Evolutionary conservation across 352 stramenopile species (phyloP).

Genomic region (Pythium chondricola): DNA sequence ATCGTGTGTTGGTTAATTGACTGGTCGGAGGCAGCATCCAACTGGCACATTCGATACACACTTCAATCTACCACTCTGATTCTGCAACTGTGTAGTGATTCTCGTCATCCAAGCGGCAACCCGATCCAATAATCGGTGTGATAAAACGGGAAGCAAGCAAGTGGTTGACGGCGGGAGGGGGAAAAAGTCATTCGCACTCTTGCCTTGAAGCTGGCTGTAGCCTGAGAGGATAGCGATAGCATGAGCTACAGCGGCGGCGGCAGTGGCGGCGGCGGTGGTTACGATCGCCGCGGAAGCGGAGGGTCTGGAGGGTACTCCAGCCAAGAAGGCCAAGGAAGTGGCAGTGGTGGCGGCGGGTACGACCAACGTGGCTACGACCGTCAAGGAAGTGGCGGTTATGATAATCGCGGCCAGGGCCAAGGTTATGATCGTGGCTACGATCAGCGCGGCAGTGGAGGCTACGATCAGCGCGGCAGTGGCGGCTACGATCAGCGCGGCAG

Average conservation of each 20-base stretch:
- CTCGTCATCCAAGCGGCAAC: not conserved
- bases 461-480: constrained; percentile 24
- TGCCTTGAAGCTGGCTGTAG: constrained; percentile 10
- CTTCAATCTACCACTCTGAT: constrained; percentile 16
- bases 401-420: constrained; percentile 1
- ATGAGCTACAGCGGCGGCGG: constrained; percentile 45
- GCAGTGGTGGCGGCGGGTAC: constrained; percentile 10
- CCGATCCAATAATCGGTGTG: not conserved
- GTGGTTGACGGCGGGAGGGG: not conserved
- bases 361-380: constrained; percentile 1
- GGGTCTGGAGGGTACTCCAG: constrained; percentile 2
- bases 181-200: too few species aligned
- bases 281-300: constrained; percentile 21
- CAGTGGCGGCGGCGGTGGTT: constrained; percentile 24
- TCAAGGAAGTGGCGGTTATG: constrained; percentile 8
- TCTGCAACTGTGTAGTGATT: constrained; percentile 5
- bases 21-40: too few species aligned
- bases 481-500: constrained; percentile 13
- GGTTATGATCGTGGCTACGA: constrained; percentile 1
- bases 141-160: constrained; percentile 9
- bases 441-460: constrained; percentile 14
- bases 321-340: constrained; percentile 3
- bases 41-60: not conserved
- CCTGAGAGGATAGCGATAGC: too few species aligned
- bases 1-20: too few species aligned